These are phyloP conservation scores for Diutina sp. DNA, from an alignment of 1,139 yeast species.

Conservation along the genomic window DNA sequence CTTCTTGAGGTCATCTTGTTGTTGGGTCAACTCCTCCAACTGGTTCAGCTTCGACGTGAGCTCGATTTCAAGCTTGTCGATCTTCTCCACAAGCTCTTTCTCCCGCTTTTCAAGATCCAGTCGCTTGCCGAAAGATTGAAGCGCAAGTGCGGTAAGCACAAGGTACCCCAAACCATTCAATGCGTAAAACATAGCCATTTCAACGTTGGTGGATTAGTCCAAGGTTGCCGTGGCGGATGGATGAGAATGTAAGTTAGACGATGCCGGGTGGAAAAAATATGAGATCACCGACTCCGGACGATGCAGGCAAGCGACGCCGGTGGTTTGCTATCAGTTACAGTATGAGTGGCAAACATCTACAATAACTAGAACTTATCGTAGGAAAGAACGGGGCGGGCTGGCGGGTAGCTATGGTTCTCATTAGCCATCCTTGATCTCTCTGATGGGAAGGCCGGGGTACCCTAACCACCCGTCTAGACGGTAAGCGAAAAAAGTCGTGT, in stretches of 20 bases:
- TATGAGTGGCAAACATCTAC: not conserved
- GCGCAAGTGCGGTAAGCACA: not conserved
- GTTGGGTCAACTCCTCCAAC: conserved; percentile 1
- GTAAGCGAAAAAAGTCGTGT: not conserved
- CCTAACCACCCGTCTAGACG: not conserved
- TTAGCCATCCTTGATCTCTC: not conserved
- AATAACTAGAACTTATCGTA: not conserved
- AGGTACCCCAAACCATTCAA: not conserved
- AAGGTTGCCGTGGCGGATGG: not conserved
- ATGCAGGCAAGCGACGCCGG: not conserved
- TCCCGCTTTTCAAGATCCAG: not conserved
- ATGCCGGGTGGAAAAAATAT: not conserved
- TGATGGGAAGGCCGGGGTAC: not conserved
- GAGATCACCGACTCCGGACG: not conserved
- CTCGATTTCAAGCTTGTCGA: conserved; percentile 3
- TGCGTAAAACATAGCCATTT: not conserved
- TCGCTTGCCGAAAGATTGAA: not conserved
- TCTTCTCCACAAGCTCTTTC: conserved; percentile 2
- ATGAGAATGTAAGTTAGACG: not conserved
- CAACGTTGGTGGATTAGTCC: not conserved
- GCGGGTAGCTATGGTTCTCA: not conserved
- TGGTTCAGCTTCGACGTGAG: conserved; percentile 3
- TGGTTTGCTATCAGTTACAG: not conserved
- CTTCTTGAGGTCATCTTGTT: not conserved
- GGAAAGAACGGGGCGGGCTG: too few relatives aligned